Percentiles rank a stretch among this genome's conserved stretches.
Conservation (phyloP, 345 rosid species). For the Boechera divaricarpa region DNA sequence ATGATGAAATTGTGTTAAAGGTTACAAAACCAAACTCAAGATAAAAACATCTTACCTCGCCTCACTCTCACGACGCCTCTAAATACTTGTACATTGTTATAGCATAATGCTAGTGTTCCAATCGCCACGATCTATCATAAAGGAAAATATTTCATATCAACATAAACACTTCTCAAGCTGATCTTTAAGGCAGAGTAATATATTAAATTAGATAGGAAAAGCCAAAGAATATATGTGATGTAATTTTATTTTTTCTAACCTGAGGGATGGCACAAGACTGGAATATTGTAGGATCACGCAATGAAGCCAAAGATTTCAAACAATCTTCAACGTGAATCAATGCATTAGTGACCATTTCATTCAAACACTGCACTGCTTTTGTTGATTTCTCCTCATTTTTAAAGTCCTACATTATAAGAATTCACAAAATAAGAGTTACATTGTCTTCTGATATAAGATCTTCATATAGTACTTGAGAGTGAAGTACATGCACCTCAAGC, state of each 20-base stretch:
- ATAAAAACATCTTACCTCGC: slow-evolving; percentile 63
- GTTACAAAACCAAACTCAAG: background rate
- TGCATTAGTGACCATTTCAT: slow-evolving; percentile 90
- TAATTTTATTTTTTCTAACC: slow-evolving; percentile 38
- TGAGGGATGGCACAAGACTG: slow-evolving; percentile 89
- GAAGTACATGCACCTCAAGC: slow-evolving; percentile 73
- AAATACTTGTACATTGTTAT: slow-evolving; percentile 86
- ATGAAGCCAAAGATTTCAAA: slow-evolving; percentile 60
- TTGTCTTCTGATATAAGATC: background rate
- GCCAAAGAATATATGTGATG: background rate
- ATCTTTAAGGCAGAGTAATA: background rate
- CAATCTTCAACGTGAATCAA: slow-evolving; percentile 76
- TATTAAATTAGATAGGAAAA: background rate
- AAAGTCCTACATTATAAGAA: slow-evolving; percentile 60
- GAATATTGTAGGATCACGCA: slow-evolving; percentile 67
- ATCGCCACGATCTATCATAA: slow-evolving; percentile 77
- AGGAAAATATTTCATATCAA: background rate
- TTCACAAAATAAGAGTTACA: background rate
- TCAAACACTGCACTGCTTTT: slow-evolving; percentile 86
- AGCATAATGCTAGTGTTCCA: slow-evolving; percentile 86
- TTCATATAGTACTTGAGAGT: slow-evolving; percentile 16
- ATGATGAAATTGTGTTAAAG: background rate
- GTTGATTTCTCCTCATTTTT: slow-evolving; percentile 75
- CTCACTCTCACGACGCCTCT: slow-evolving; percentile 87
- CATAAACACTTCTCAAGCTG: background rate